Evolutionary conservation across 495 filamentous ascomycete genomes (phyloP), one percentile per base, ranked within the genome.

Genomic region (Alectoria sarmentosa): DNA sequence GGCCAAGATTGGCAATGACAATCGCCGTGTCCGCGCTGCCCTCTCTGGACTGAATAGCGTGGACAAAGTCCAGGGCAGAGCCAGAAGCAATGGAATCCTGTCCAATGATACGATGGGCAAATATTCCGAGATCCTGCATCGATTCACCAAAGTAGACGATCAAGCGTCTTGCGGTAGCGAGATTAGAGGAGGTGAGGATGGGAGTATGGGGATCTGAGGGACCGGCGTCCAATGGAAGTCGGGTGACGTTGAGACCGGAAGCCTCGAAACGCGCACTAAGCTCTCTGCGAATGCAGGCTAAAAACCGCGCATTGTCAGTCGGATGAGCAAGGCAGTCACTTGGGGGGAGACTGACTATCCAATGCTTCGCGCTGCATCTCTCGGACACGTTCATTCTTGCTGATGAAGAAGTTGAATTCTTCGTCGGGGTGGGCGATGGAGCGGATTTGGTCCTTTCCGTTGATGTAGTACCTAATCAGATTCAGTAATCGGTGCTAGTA

Each of bases 121-220:
- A 84, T 59, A 92, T 77, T 5, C 89, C 90, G 5, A 94, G 78
- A 60, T 93, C 86, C 69, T 95, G 88, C 15, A 62, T 66, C 3
- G 79, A 71, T 64, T 93, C 87, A 64, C 88, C 88, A 67, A 95
- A 81, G 61, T 94, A 76, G 61, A 96, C 73, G n/a, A 95, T 75
- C 14, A 96, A 76, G 17, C 89, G 85, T 26, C 80, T 80, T 36
- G 82, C 84, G n/a, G 67, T 71, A 41, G 73, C 66, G 11, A 96
- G 70, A 60, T 88, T 79, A 41, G 72, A 23, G 19, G 85, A 84
- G 54, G 84, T 70, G 70, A 90, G 79, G 71, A 98, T 90, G 0
- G 85, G 83, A 37, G 91, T 76, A 67, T 89, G 83, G 3, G 87
- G 83, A 7, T 81, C 72, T 4, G 74, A 66, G 1, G 76, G 65